phyloP scores from a whole-genome alignment of 202 grass and related monocot genomes.

The Saccharum hybrid region DNA sequence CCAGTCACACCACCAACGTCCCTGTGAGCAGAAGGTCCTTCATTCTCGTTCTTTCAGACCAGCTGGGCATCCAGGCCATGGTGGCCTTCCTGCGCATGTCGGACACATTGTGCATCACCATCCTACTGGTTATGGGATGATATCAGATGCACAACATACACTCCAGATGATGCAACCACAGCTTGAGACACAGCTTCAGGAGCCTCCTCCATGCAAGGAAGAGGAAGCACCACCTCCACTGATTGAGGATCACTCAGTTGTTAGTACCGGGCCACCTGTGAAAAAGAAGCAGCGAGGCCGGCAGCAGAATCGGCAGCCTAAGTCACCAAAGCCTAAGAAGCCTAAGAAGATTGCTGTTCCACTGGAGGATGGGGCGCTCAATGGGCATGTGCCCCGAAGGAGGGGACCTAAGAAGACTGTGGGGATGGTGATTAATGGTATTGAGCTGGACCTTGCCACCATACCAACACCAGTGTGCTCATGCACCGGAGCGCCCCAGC shows the following conservation, averaged over 20 bases:
- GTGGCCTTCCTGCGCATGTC: conserved; percentile 5
- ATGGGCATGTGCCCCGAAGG: conserved; percentile 18
- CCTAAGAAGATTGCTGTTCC: conserved; percentile 56
- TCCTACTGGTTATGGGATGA: conserved; percentile 36
- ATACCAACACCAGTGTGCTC: conserved; percentile 74
- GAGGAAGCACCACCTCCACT: background rate
- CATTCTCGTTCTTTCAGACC: conserved; percentile 28
- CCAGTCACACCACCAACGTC: conserved; percentile 20
- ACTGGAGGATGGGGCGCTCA: conserved; percentile 33
- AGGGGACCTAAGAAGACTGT: conserved; percentile 52
- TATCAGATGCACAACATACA: conserved; percentile 36
- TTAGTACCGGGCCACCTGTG: conserved; percentile 13
- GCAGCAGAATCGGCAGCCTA: conserved; percentile 29
- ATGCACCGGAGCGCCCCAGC: conserved; percentile 64
- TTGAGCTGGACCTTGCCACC: conserved; percentile 67
- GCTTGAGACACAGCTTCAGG: background rate
- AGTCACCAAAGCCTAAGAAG: conserved; percentile 60
- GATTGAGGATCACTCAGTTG: conserved; percentile 18
- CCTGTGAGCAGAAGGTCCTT: conserved; percentile 29
- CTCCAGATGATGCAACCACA: conserved; percentile 54
- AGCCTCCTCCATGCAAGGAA: conserved; percentile 35
- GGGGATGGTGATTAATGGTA: conserved; percentile 70
- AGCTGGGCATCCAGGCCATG: background rate
- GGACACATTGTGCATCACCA: conserved; percentile 45
- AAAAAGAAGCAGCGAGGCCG: conserved; percentile 53